Percentiles rank a stretch among this genome's conserved stretches.
These are phyloP conservation scores for Truncatella angustata DNA, from an alignment of 2,329 filamentous ascomycete species.

Conservation along the genomic window DNA sequence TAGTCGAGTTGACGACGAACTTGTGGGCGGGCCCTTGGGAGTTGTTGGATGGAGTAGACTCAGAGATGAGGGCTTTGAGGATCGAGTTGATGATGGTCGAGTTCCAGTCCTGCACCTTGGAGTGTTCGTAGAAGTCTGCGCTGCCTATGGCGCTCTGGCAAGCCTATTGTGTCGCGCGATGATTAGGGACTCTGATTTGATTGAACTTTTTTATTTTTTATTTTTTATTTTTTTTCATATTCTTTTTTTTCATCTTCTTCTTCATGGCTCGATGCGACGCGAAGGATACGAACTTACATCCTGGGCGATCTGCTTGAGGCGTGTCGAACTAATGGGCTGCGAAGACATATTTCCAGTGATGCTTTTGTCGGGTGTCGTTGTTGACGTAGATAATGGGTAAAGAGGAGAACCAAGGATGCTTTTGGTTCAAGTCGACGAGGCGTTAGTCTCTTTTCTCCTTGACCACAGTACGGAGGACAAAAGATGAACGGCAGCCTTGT, in stretches of 20 bases:
- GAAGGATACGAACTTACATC: slow-evolving; percentile 73
- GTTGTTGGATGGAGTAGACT: slow-evolving; percentile 46
- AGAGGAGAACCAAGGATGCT: neutral
- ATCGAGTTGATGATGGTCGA: slow-evolving; percentile 84
- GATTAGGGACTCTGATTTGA: neutral
- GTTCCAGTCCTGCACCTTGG: slow-evolving; percentile 86
- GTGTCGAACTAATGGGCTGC: slow-evolving; percentile 72
- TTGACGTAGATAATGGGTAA: neutral
- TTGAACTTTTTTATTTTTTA: too few species aligned
- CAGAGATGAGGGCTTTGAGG: slow-evolving; percentile 74
- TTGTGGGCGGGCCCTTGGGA: slow-evolving; percentile 70
- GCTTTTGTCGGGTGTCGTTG: neutral
- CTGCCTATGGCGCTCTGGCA: slow-evolving; percentile 75
- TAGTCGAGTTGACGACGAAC: slow-evolving; percentile 96
- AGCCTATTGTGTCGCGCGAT: slow-evolving; percentile 54
- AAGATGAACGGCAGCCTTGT: slow-evolving; percentile 2
- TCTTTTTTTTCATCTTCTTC: too few species aligned
- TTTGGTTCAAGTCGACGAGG: neutral
- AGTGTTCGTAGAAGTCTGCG: slow-evolving; percentile 81
- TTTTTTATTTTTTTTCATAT: too few species aligned
- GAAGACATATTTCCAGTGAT: slow-evolving; percentile 1
- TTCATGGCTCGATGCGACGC: too few species aligned
- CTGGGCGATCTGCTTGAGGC: slow-evolving; percentile 81
- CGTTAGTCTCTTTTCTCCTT: neutral
- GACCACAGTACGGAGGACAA: too few species aligned